These are phyloP conservation scores for Ascobolus immersus DNA, from an alignment of 495 filamentous ascomycete genomes.

Conservation along the genomic window DNA sequence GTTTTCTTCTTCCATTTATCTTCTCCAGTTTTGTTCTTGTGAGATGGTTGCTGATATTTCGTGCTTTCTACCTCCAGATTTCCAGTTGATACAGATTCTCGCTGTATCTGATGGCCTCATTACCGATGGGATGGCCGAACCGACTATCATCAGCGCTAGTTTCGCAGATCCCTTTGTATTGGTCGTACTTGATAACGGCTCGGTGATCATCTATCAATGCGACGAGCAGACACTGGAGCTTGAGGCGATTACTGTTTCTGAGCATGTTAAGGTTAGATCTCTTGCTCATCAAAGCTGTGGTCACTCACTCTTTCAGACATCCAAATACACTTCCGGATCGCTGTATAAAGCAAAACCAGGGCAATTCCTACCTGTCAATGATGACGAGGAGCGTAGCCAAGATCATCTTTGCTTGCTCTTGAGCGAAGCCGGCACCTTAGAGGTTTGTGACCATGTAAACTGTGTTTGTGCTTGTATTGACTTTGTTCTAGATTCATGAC, in stretches of 20 bases:
- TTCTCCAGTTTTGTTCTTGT: neutral
- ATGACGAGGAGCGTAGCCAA: conserved; percentile 23
- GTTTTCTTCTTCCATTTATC: neutral
- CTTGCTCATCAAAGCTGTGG: neutral
- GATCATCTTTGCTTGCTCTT: conserved; percentile 42
- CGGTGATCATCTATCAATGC: conserved; percentile 45
- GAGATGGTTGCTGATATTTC: neutral
- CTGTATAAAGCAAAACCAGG: conserved; percentile 43
- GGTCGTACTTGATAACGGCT: conserved; percentile 57
- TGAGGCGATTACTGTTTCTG: conserved; percentile 45
- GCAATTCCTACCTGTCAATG: conserved; percentile 23
- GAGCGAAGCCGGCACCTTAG: conserved; percentile 39
- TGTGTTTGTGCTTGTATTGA: too few relatives aligned
- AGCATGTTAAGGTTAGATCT: conserved; percentile 19
- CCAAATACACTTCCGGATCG: conserved; percentile 56
- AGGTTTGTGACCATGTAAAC: conserved; percentile 38
- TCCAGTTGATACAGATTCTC: conserved; percentile 67
- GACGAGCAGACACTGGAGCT: conserved; percentile 52
- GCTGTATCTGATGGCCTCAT: conserved; percentile 80
- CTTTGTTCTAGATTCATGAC: too few relatives aligned
- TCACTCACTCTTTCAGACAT: conserved; percentile 12
- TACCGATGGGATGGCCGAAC: conserved; percentile 48
- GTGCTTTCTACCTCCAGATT: conserved; percentile 30
- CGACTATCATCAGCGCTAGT: conserved; percentile 51
- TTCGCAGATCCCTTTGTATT: conserved; percentile 74